Conservation (phyloP, 116 monocot genomes). For the Iris pallida region DNA sequence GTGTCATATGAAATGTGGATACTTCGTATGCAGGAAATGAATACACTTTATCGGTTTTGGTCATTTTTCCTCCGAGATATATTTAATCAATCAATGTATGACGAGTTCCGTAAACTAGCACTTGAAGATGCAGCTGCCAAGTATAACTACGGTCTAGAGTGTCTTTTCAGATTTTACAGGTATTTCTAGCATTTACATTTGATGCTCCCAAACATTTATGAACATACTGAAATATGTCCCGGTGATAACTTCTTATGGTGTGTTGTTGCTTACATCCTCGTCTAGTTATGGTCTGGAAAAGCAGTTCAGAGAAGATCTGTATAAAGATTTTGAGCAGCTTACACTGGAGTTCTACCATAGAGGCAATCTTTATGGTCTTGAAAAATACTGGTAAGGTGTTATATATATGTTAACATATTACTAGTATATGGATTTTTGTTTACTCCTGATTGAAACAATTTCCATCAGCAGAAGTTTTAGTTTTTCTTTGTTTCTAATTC, state of each 20-base stretch:
- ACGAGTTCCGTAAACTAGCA: constrained; percentile 71
- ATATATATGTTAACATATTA: not conserved
- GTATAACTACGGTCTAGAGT: constrained; percentile 93
- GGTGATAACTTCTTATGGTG: not conserved
- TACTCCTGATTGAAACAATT: not conserved
- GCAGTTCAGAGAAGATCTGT: constrained; percentile 67
- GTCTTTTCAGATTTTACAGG: constrained; percentile 99
- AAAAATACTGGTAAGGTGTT: constrained; percentile 88
- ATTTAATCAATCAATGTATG: constrained; percentile 76
- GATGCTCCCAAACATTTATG: not conserved
- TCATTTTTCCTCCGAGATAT: constrained; percentile 83
- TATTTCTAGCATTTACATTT: constrained; percentile 3
- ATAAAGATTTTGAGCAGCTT: constrained; percentile 87
- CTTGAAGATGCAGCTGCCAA: constrained; percentile 85
- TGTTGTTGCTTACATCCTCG: not conserved
- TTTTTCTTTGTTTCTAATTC: not conserved
- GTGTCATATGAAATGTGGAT: not conserved
- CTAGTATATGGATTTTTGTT: not conserved
- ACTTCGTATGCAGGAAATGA: constrained; percentile 81
- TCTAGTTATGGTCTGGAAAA: constrained; percentile 97
- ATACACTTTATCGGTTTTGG: constrained; percentile 95
- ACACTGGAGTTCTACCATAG: constrained; percentile 81
- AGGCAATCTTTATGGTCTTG: constrained; percentile 94
- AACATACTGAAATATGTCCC: not conserved
- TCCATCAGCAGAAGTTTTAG: too few relatives aligned